phyloP scores from a whole-genome alignment of 2,329 filamentous ascomycete species.

The Phialophora chinensis region DNA sequence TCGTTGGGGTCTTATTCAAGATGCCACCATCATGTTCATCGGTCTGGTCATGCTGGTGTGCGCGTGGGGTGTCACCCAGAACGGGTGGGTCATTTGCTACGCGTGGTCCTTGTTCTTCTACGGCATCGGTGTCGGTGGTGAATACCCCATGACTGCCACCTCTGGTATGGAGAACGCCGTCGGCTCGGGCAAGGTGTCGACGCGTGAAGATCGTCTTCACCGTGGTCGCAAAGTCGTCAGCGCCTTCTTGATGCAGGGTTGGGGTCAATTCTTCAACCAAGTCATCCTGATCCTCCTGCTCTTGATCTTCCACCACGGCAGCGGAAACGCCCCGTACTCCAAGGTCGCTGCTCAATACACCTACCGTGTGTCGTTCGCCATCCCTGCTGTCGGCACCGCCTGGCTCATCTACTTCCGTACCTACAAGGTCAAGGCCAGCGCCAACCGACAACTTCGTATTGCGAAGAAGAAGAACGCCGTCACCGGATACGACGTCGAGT shows the following conservation, averaged over 20 bases:
- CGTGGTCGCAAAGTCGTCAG: conserved; percentile 94
- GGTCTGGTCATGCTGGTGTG: conserved; percentile 91
- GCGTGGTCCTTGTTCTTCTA: conserved; percentile 95
- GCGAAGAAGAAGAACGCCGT: conserved; percentile 87
- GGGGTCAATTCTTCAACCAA: conserved; percentile 96
- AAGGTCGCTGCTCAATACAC: conserved; percentile 81
- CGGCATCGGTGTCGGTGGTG: conserved; percentile 62
- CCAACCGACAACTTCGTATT: conserved; percentile 78
- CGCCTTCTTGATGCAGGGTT: conserved; percentile 97
- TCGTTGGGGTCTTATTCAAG: conserved; percentile 94
- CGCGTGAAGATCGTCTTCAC: conserved; percentile 89
- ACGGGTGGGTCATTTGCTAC: conserved; percentile 98
- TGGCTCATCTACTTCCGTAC: conserved; percentile 97
- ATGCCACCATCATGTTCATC: conserved; percentile 91
- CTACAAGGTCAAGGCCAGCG: conserved; percentile 84
- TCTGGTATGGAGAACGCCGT: conserved; percentile 92
- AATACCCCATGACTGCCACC: conserved; percentile 93
- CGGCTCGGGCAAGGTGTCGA: conserved; percentile 84
- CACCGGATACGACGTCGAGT: conserved; percentile 89
- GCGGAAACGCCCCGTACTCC: conserved; percentile 77
- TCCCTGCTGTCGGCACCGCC: conserved; percentile 86
- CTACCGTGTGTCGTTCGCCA: conserved; percentile 89
- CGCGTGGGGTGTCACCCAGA: conserved; percentile 82
- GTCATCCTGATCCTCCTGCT: conserved; percentile 84
- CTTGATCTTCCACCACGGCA: conserved; percentile 84